Conservation (phyloP, 148 eudicot species). For the Fallopia convolvulus region DNA sequence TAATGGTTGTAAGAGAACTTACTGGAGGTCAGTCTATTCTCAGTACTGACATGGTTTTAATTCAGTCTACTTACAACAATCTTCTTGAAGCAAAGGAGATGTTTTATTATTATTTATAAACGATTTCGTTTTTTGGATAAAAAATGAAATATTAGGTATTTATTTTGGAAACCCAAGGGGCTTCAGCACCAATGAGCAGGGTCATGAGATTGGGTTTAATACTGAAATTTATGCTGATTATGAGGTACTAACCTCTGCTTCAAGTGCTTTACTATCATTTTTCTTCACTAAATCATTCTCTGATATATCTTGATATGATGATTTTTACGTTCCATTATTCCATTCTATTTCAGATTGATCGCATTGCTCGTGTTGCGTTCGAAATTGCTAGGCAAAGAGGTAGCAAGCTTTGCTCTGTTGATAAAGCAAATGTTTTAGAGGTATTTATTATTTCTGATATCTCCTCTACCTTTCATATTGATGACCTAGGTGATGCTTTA, state of each 20-base stretch:
- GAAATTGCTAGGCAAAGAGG: slow-evolving; percentile 88
- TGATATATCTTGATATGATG: background rate
- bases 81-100: background rate
- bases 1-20: slow-evolving; percentile 96
- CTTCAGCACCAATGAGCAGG: slow-evolving; percentile 63
- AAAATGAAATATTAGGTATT: slow-evolving; percentile 43
- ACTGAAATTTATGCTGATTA: slow-evolving; percentile 79
- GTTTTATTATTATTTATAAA: background rate
- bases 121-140: background rate
- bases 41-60: background rate
- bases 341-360: slow-evolving; percentile 56
- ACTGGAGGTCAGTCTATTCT: slow-evolving; percentile 61
- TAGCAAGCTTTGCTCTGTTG: slow-evolving; percentile 95
- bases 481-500: background rate
- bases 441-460: slow-evolving; percentile 21
- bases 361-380: slow-evolving; percentile 94
- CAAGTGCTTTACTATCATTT: background rate
- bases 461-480: background rate
- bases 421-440: slow-evolving; percentile 98
- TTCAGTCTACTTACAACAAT: background rate
- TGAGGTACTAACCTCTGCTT: slow-evolving; percentile 45
- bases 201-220: slow-evolving; percentile 85
- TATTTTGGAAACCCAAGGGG: slow-evolving; percentile 99
- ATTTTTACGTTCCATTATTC: background rate
- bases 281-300: background rate